These are phyloP conservation scores for Priceomyces melissophilus DNA, from an alignment of 805 yeast species.

Conservation along the genomic window DNA sequence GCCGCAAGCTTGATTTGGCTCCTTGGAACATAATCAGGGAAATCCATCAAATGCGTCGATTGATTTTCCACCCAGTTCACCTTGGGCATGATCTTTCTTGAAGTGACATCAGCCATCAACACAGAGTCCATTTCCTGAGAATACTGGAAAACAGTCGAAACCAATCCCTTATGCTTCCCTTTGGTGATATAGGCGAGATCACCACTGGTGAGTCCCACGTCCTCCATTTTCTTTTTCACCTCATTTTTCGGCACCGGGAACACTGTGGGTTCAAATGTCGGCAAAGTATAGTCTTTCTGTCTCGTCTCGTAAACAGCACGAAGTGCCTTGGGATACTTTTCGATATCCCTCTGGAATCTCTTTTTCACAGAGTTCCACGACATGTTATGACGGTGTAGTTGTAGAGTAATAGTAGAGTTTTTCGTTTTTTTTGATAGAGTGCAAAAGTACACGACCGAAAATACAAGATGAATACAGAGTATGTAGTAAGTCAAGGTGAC, in stretches of 20 bases:
- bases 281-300: conserved; percentile 27
- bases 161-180: conserved; percentile 72
- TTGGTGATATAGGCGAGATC: conserved; percentile 70
- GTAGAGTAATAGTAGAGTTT: too few species aligned
- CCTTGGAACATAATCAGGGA: conserved; percentile 61
- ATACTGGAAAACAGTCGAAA: conserved; percentile 63
- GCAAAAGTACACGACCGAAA: too few species aligned
- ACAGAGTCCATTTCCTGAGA: conserved; percentile 60
- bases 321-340: conserved; percentile 27
- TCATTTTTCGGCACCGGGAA: conserved; percentile 22
- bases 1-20: conserved; percentile 73
- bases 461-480: too few species aligned
- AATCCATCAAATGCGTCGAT: conserved; percentile 63
- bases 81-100: conserved; percentile 65
- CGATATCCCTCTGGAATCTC: conserved; percentile 35
- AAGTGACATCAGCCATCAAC: conserved; percentile 65
- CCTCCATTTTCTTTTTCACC: conserved; percentile 42
- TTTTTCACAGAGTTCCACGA: conserved; percentile 30
- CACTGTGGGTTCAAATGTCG: conserved; percentile 28
- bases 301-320: conserved; percentile 22
- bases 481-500: too few species aligned
- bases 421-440: too few species aligned
- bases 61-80: conserved; percentile 71
- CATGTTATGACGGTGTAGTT: too few species aligned
- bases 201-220: conserved; percentile 66